Evolutionary conservation across 1,139 yeast genomes (phyloP), one percentile per base, ranked within the genome.

Genomic region (Pichia sp.): DNA sequence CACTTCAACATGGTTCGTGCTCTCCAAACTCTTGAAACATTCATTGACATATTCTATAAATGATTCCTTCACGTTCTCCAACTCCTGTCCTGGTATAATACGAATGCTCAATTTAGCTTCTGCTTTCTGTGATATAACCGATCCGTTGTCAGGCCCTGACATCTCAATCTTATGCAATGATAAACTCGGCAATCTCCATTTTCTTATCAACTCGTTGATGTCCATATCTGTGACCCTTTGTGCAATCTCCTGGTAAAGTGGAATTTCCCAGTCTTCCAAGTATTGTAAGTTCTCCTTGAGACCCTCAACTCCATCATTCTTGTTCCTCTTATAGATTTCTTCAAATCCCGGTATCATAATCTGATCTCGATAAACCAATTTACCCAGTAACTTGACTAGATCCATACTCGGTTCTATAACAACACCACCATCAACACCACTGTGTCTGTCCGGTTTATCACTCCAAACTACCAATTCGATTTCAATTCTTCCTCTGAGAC

Each of bases 391-490:
- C 57, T 85, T 86, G 51, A 92, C 79, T 67, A 93, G 71, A 66
- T 93, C 98, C 74, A 89, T 81, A 0, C 95, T 84, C 2, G 99
- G 98, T 63, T 93, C 99, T 56, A 87, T 78, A 62, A 83, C 81
- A 9, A 87, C 85, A 57, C 98, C 99, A 49, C 99, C 99, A 71
- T 92, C 96, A 16, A 93, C 95, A 58, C 99, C 99, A 0, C 97
- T 90, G 66, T 93, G 99, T 58, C 96, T 76, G 71, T 93, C 98
- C 1, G 96, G 96, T 58, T 78, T 78, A 57, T 82, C 90, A 51
- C 92, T 84, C 53, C 75, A 74, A 16, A 93, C 77, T 43, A 81
- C 81, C 2, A 93, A 79, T n/a, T 84, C 75, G 2, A 91, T 87
- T 68, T 90, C 87, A 41, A 93, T 77, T 6, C 92, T 93, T 47